Evolutionary conservation across 225 moss, liverwort and hornwort species (phyloP).

Genomic region (Asterella californica): DNA sequence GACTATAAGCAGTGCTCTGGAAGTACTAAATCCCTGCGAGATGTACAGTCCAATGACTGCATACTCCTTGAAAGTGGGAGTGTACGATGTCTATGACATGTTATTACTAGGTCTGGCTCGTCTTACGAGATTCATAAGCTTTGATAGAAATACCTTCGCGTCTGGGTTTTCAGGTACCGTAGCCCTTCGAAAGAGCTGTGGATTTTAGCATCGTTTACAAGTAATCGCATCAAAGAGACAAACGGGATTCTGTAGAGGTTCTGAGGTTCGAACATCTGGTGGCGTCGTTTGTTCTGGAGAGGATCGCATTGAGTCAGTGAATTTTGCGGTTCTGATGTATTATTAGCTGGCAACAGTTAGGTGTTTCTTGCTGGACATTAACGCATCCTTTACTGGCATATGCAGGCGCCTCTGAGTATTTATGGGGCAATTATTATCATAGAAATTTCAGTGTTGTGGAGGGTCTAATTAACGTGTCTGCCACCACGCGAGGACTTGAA

Average conservation of each 20-base stretch:
- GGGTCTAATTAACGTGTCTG: not conserved
- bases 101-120: not conserved
- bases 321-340: not conserved
- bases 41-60: not conserved
- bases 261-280: not conserved
- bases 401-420: slow-evolving; percentile 23
- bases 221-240: not conserved
- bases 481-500: not conserved
- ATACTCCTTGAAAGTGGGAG: not conserved
- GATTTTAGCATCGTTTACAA: not conserved
- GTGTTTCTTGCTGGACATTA: not conserved
- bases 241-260: not conserved
- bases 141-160: not conserved
- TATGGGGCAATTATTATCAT: slow-evolving; percentile 10
- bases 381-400: not conserved
- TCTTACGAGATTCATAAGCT: not conserved
- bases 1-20: not conserved
- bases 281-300: not conserved
- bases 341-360: not conserved
- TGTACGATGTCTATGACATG: not conserved
- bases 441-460: slow-evolving; percentile 10
- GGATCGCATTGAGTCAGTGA: not conserved
- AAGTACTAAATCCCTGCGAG: not conserved
- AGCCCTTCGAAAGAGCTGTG: not conserved
- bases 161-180: not conserved